Conservation (phyloP, 331 rosid species). For the Malus hybrid region DNA sequence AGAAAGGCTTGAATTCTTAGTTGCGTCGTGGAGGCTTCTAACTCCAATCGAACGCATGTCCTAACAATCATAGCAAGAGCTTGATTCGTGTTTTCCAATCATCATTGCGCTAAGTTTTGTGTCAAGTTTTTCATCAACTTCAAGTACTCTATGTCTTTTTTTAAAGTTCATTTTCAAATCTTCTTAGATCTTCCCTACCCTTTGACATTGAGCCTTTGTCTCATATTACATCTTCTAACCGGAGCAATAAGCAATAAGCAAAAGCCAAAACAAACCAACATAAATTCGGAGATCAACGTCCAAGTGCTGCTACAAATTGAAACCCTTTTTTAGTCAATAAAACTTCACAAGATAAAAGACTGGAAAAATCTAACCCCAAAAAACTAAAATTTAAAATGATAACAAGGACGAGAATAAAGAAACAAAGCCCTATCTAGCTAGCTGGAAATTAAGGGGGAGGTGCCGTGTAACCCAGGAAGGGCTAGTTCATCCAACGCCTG, state of each 20-base stretch:
- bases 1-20: background rate
- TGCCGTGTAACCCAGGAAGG: background rate
- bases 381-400: background rate
- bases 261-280: background rate
- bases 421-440: background rate
- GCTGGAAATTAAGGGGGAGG: background rate
- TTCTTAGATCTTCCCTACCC: too few relatives aligned
- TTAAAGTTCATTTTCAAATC: fast-evolving
- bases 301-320: background rate
- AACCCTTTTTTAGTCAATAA: background rate
- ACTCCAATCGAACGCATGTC: background rate
- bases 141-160: too few relatives aligned
- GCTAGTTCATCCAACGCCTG: background rate
- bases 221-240: too few relatives aligned
- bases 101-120: too few relatives aligned
- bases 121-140: fast-evolving
- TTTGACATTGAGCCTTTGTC: background rate
- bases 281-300: background rate
- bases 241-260: too few relatives aligned
- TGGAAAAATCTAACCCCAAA: background rate
- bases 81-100: too few relatives aligned
- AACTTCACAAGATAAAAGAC: background rate
- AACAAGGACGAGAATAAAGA: background rate
- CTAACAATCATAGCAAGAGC: background rate
- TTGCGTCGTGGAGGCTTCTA: background rate